Evolutionary conservation across 176 grass and related monocot genomes (phyloP), one percentile per base, ranked within the genome.

Genomic region (Raddia guianensis): DNA sequence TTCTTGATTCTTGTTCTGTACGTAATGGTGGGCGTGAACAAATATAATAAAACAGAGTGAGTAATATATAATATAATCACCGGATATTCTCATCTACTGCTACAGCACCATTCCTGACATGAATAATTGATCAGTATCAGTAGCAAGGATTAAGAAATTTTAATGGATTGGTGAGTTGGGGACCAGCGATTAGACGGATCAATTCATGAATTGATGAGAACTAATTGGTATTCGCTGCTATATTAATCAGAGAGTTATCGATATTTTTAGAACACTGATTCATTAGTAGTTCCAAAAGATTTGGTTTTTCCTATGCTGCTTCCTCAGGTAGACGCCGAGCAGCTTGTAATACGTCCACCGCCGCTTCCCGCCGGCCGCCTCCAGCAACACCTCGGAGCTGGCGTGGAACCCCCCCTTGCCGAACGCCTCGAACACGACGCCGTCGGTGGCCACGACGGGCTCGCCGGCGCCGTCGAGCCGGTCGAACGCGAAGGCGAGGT

Each of bases 381-480:
- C 82, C 70, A 97, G 46, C 67, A 91, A 63, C 72, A 46, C 49
- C 76, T 97, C 93, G 46, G 85, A 91, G 89, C 83, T 97, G 1
- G 79, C 76, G 47, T 97, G 90, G 61, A 97, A 97, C 42, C 85
- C 86, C 35, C 93, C 86, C 75, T 89, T 97, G 51, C 93, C 90
- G 33, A 97, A 91, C 9, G 80, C 90, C 80, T 93, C 80, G 72
- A 97, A 97, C 19, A 97, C 16, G 47, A 93, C 57, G 8, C 55
- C 50, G 52, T 91, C 93, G 5, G 90, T 91, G 27, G 66, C 60
- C 19, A 97, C 63, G 53, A 85, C 68, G 21, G 90, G 76, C 72
- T 80, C 68, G 50, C 56, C 52, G 49, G 14, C 12, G 12, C 71
- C 57, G 76, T 71, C 70, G 15, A 96, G 76, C 55, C 85, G 77